phyloP scores from a whole-genome alignment of 305 asterid genomes.

The Solanum hybrid region DNA sequence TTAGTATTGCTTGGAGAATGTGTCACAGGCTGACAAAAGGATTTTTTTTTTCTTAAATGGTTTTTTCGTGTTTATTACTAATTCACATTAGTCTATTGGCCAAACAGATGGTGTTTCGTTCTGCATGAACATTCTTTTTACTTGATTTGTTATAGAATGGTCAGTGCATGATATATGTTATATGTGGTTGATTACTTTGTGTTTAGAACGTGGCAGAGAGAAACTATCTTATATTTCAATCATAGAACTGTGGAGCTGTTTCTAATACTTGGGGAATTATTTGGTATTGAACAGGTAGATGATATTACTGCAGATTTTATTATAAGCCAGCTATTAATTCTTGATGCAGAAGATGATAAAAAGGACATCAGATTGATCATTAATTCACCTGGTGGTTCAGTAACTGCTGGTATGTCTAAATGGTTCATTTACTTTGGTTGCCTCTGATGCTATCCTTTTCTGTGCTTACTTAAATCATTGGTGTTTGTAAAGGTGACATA shows the following conservation, averaged over 20 bases:
- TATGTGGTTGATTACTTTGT: neutral
- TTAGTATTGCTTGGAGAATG: neutral
- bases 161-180: neutral
- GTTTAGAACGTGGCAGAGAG: neutral
- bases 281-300: conserved; percentile 57
- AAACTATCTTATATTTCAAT: neutral
- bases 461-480: neutral
- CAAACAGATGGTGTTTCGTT: neutral
- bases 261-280: neutral
- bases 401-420: conserved; percentile 58
- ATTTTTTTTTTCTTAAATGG: neutral
- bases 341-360: conserved; percentile 66
- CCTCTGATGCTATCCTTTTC: neutral
- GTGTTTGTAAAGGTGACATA: neutral
- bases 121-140: neutral
- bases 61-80: neutral
- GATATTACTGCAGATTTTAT: conserved; percentile 73
- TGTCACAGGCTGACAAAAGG: neutral
- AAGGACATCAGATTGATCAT: conserved; percentile 76
- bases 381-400: conserved; percentile 92
- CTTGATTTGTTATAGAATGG: neutral
- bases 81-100: neutral
- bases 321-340: conserved; percentile 71
- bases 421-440: neutral
- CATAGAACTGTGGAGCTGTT: neutral